Evolutionary conservation across 345 rosid genomes (phyloP), one percentile per base, ranked within the genome.

Genomic region (Garcia nutans): DNA sequence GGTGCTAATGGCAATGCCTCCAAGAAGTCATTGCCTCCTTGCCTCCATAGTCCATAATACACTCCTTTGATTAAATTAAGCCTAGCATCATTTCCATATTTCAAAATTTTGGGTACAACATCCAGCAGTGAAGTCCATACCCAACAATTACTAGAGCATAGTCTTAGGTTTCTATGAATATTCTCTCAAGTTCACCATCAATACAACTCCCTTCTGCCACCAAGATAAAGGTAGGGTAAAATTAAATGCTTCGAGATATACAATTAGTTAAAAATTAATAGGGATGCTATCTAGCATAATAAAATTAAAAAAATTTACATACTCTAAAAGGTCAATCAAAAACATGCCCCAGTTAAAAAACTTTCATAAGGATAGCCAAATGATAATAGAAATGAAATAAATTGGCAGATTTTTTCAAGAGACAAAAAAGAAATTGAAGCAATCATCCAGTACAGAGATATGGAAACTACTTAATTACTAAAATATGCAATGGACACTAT

Each of bases 401-500:
- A 64, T 22, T 2, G 33, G 12, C 45, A 65, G 8, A 56, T 15
- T 2, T 19, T 61, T 58, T 63, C 42, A 11, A 44, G n/a, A 44
- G 5, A 52, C 23, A 45, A 41, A 19, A 66, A 20, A 9, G 60
- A 66, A 26, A 67, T 12, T 60, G 60, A 78, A 74, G 73, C 22
- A 75, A 70, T 12, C 26, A 37, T 41, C 23, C 16, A 62, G 22
- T 20, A 79, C 64, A 57, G 55, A 68, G 42, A 65, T 45, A 28
- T 67, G 52, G 71, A 63, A 62, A 68, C 66, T 28, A 72, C 37
- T 2, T 52, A 54, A 42, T 63, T 57, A n/a, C 73, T 41, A 24
- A 19, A 10, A 74, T 23, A 50, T 28, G 65, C 62, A 75, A 71
- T 57, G 8, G 22, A 28, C 24, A 13, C 31, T 19, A 45, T 31